Evolutionary conservation across 495 filamentous ascomycete genomes (phyloP).

Genomic region (Pyrenopolyporus hunteri): DNA sequence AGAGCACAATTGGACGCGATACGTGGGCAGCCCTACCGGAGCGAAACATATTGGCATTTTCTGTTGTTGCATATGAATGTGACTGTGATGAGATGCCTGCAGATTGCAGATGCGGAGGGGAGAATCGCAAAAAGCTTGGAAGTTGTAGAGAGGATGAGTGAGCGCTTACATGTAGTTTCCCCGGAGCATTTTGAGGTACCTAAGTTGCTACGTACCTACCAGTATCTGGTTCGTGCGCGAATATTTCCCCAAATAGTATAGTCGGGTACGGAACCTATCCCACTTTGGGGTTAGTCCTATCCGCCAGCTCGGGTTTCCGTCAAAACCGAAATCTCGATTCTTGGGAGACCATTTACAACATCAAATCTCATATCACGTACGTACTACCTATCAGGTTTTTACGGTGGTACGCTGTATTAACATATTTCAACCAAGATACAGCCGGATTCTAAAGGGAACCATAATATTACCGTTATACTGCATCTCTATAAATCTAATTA

Average conservation of each 20-base stretch:
- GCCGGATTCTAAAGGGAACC: neutral
- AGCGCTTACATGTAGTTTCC: conserved; percentile 9
- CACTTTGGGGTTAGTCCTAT: too few relatives aligned
- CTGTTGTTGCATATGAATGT: conserved; percentile 9
- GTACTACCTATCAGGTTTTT: too few relatives aligned
- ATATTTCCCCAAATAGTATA: too few relatives aligned
- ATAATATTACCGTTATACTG: conserved; percentile 19
- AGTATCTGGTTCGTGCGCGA: too few relatives aligned
- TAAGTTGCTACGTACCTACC: too few relatives aligned
- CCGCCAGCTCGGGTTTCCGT: too few relatives aligned
- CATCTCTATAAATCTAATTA: conserved; percentile 1
- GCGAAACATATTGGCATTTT: neutral
- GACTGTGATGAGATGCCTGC: conserved; percentile 25
- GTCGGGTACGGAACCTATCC: too few relatives aligned
- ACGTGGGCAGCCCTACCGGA: neutral
- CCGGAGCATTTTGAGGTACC: neutral
- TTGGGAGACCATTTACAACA: too few relatives aligned
- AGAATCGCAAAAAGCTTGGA: neutral
- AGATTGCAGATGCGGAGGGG: conserved; percentile 31
- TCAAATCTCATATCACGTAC: too few relatives aligned
- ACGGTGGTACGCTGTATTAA: too few relatives aligned
- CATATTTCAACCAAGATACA: neutral
- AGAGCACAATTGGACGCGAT: neutral
- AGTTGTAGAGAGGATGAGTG: neutral
- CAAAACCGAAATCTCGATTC: too few relatives aligned